These are phyloP conservation scores for Rhizopogon roseolus DNA, from an alignment of 768 basidiomycete genomes.

Conservation along the genomic window DNA sequence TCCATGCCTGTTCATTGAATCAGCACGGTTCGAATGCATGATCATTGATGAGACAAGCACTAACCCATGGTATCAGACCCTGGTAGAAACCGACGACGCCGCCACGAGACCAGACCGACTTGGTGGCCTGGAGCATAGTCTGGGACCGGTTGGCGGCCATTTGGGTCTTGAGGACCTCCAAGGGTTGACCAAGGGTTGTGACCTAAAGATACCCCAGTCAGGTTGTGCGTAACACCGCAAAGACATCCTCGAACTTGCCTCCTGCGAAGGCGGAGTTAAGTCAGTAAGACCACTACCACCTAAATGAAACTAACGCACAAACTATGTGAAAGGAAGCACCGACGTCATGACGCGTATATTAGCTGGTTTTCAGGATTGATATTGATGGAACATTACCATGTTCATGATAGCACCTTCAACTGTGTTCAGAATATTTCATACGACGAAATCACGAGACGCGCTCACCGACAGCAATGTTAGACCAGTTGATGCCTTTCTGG, in stretches of 20 bases:
- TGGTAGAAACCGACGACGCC: conserved; percentile 91
- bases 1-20: conserved; percentile 74
- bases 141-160: conserved; percentile 98
- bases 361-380: conserved; percentile 13
- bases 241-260: conserved; percentile 49
- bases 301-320: conserved; percentile 31
- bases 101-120: conserved; percentile 88
- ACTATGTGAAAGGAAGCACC: conserved; percentile 27
- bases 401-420: conserved; percentile 91
- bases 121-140: conserved; percentile 81
- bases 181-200: conserved; percentile 94
- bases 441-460: conserved; percentile 12
- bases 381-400: conserved; percentile 63
- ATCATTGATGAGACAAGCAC: conserved; percentile 16
- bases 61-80: conserved; percentile 97
- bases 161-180: conserved; percentile 98
- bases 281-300: conserved; percentile 5
- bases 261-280: conserved; percentile 37
- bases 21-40: background rate
- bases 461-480: conserved; percentile 92
- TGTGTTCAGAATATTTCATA: conserved; percentile 17
- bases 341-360: conserved; percentile 3
- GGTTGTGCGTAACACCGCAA: background rate
- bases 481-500: conserved; percentile 90
- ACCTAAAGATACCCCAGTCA: conserved; percentile 49